phyloP scores from a whole-genome alignment of 148 eudicot genomes.

The Vaccinium darrowii region DNA sequence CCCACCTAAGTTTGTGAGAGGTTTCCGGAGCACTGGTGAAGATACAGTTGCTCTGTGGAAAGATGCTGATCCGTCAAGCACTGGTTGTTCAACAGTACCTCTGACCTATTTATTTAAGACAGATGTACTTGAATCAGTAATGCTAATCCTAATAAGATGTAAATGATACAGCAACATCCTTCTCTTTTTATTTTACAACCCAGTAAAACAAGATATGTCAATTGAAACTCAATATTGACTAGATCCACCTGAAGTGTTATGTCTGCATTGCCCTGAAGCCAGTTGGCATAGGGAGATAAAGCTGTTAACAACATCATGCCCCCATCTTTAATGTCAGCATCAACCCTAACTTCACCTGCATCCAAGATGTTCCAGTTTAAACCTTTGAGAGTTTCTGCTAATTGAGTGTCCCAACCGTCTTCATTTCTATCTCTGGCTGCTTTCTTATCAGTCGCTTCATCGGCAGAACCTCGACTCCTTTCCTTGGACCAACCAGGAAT shows the following conservation, averaged over 20 bases:
- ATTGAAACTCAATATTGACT: not conserved
- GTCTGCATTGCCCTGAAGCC: slow-evolving; percentile 97
- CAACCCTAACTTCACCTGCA: slow-evolving; percentile 98
- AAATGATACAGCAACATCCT: not conserved
- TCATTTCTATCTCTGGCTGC: slow-evolving; percentile 73
- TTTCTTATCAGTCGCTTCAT: slow-evolving; percentile 66
- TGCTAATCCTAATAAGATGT: not conserved
- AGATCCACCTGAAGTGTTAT: slow-evolving; percentile 88
- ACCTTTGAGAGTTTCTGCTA: slow-evolving; percentile 89
- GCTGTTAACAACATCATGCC: slow-evolving; percentile 99
- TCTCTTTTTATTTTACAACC: not conserved
- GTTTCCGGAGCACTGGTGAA: slow-evolving; percentile 93
- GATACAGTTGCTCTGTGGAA: slow-evolving; percentile 96
- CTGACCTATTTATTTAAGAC: slow-evolving; percentile 60
- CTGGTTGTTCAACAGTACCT: slow-evolving; percentile 99
- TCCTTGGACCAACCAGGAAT: slow-evolving; percentile 70
- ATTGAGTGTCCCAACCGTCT: slow-evolving; percentile 87
- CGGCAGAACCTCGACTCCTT: slow-evolving; percentile 55
- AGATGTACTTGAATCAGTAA: slow-evolving; percentile 24
- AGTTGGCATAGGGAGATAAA: slow-evolving; percentile 88
- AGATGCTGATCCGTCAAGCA: slow-evolving; percentile 94
- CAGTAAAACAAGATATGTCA: not conserved
- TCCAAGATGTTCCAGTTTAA: slow-evolving; percentile 92
- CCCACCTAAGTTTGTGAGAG: slow-evolving; percentile 90
- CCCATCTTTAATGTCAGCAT: slow-evolving; percentile 99